Base-by-base conservation (phyloP, 2,329 filamentous ascomycete species). In the Aspergillus fischeri region DNA sequence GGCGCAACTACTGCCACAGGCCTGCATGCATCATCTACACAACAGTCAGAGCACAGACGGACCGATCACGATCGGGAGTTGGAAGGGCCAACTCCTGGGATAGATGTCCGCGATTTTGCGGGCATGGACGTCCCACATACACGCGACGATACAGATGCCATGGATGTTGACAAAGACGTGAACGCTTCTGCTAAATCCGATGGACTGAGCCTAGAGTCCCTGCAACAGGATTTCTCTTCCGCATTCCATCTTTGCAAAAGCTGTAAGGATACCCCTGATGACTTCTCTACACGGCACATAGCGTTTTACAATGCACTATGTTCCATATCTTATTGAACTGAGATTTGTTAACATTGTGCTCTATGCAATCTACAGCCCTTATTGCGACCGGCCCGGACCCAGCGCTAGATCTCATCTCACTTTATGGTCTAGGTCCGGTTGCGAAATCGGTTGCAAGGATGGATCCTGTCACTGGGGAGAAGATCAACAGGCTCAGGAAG, bases 401-500 rank as follows among this genome's bases (percentile, higher is more conserved):
- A 52, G 78, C 80, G 60, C 75, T 85, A 66, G 82, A 87, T 73
- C 74, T 87, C 57, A 78, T 87, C 59, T 78, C 79, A 52, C 76
- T 86, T 56, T 87, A 86, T 73, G 77, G 79, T 54, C 73, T 87
- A 59, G 77, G 81, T 60, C 70, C 76, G 38, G 76, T 87, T 54
- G 82, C 84, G 59, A 77, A 78, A 63, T 83, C 80, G 54, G 84
- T 87, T 60, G 83, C 81, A 58, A 77, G 85, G 54, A 79, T 76
- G 51, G 83, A 88, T 68, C 83, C 83, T 17, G 70, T 78, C 21
- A 86, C 83, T n/a, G 84, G 84, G 59, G 84, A 86, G 67, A 88
- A 88, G 74, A 80, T 80, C 60, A 86, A 87, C 72, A 82, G 83
- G 67, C 75, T 88, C 45, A 77, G 85, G 58, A 81, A 81, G 61